phyloP scores from a whole-genome alignment of 2,329 filamentous ascomycete genomes.

The Claviceps monticola region DNA sequence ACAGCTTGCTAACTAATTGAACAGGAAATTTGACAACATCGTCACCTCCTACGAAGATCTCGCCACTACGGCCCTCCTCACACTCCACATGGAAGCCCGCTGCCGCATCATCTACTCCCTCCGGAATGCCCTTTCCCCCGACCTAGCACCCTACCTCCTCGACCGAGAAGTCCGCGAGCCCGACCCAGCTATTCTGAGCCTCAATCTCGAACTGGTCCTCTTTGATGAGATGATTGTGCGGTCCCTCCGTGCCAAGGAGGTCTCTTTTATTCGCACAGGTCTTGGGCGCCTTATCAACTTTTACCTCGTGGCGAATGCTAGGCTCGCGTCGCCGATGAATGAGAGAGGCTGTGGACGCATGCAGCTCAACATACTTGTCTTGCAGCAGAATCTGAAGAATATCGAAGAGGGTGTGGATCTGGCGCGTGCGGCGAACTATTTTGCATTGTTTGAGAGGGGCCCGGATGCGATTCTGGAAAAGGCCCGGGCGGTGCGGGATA shows the following conservation, averaged over 20 bases:
- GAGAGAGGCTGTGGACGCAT: conserved; percentile 69
- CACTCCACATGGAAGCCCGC: conserved; percentile 77
- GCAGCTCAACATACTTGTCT: conserved; percentile 83
- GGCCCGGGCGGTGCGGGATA: conserved; percentile 35
- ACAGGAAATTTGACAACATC: conserved; percentile 72
- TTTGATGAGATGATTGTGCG: conserved; percentile 72
- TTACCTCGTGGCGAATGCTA: conserved; percentile 60
- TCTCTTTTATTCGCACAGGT: conserved; percentile 61
- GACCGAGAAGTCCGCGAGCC: conserved; percentile 65
- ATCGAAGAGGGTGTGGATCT: conserved; percentile 61
- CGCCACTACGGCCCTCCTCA: conserved; percentile 64
- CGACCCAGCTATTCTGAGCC: conserved; percentile 63
- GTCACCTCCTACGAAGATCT: conserved; percentile 72
- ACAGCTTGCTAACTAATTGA: neutral
- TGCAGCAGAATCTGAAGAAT: conserved; percentile 95
- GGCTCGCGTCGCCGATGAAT: conserved; percentile 71
- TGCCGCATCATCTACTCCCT: conserved; percentile 77
- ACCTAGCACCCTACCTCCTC: conserved; percentile 46
- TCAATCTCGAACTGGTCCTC: conserved; percentile 72
- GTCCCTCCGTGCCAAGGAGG: conserved; percentile 58
- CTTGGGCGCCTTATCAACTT: conserved; percentile 66
- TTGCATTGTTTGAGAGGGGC: conserved; percentile 51
- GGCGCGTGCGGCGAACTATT: conserved; percentile 51
- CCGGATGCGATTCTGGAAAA: conserved; percentile 50
- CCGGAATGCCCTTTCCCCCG: conserved; percentile 44